phyloP scores from a whole-genome alignment of 1,284 basidiomycete genomes.

The Cryptococcus sp. region DNA sequence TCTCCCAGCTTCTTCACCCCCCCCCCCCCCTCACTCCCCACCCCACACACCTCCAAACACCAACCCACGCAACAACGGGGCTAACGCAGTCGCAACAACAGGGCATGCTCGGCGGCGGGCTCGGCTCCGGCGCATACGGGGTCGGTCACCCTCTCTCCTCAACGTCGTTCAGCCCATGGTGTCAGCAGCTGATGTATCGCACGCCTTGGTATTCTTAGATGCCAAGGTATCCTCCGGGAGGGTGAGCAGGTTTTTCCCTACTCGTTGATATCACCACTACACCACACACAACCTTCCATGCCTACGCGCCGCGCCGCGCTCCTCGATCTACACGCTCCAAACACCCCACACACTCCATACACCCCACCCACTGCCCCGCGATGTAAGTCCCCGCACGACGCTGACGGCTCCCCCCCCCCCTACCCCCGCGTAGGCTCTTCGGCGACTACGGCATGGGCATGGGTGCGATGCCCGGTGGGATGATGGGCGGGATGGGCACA shows the following conservation, averaged over 20 bases:
- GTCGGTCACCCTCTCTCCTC: slow-evolving; percentile 24
- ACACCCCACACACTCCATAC: not conserved
- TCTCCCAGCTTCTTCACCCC: not conserved
- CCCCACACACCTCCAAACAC: not conserved
- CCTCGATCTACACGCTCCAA: too few relatives aligned
- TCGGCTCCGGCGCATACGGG: slow-evolving; percentile 39
- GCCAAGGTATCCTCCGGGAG: slow-evolving; percentile 43
- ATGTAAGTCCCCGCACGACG: not conserved
- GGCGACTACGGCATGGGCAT: slow-evolving; percentile 41
- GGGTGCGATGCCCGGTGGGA: slow-evolving; percentile 36
- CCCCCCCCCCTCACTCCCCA: not conserved
- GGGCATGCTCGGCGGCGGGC: slow-evolving; percentile 42
- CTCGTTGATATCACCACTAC: not conserved
- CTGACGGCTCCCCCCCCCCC: not conserved
- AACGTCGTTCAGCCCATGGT: slow-evolving; percentile 23
- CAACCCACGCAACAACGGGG: not conserved
- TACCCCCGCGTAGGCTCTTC: slow-evolving; percentile 28
- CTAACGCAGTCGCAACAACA: slow-evolving; percentile 10
- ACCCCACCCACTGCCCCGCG: too few relatives aligned
- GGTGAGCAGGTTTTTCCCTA: slow-evolving; percentile 23
- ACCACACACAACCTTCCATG: not conserved
- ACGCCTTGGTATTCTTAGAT: slow-evolving; percentile 42
- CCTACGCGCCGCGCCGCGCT: too few relatives aligned
- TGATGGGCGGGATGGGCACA: slow-evolving; percentile 34
- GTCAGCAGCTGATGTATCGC: slow-evolving; percentile 34